Evolutionary conservation across 2,329 filamentous ascomycete species (phyloP).

Genomic region (Fonsecaea pugnacius): DNA sequence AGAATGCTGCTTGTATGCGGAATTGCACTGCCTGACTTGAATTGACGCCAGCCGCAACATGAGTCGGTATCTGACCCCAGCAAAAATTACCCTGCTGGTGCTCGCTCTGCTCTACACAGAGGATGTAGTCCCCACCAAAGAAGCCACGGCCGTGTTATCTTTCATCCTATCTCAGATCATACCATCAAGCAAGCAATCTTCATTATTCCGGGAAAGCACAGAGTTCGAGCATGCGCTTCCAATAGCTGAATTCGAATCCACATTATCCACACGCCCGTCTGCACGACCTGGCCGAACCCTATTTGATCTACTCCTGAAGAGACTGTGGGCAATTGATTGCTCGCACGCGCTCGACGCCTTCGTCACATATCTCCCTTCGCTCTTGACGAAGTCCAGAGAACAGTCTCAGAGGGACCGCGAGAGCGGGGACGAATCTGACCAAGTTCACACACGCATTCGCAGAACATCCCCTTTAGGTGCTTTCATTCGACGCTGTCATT

Average conservation of each 20-base stretch:
- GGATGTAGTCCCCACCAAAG: conserved; percentile 68
- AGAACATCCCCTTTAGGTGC: conserved; percentile 78
- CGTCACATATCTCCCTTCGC: conserved; percentile 63
- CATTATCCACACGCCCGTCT: conserved; percentile 52
- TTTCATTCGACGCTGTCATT: conserved; percentile 74
- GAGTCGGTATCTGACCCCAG: conserved; percentile 84
- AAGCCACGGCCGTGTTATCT: conserved; percentile 75
- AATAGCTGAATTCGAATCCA: conserved; percentile 55
- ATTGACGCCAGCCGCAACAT: conserved; percentile 50
- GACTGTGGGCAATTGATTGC: conserved; percentile 82
- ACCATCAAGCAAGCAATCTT: conserved; percentile 44
- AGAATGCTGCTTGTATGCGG: not conserved
- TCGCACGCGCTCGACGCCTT: conserved; percentile 79
- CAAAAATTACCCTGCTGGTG: conserved; percentile 80
- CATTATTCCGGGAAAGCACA: conserved; percentile 30
- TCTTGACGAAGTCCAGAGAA: conserved; percentile 67
- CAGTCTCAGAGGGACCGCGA: conserved; percentile 63
- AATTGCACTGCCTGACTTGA: not conserved
- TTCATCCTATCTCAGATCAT: conserved; percentile 76
- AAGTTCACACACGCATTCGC: conserved; percentile 59
- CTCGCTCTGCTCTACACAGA: conserved; percentile 82
- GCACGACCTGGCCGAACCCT: conserved; percentile 74
- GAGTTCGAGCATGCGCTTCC: conserved; percentile 33
- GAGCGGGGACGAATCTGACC: conserved; percentile 53
- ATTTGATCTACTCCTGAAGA: conserved; percentile 83